Conservation (phyloP, 2,329 filamentous ascomycete species). For the Fusarium denticulatum region DNA sequence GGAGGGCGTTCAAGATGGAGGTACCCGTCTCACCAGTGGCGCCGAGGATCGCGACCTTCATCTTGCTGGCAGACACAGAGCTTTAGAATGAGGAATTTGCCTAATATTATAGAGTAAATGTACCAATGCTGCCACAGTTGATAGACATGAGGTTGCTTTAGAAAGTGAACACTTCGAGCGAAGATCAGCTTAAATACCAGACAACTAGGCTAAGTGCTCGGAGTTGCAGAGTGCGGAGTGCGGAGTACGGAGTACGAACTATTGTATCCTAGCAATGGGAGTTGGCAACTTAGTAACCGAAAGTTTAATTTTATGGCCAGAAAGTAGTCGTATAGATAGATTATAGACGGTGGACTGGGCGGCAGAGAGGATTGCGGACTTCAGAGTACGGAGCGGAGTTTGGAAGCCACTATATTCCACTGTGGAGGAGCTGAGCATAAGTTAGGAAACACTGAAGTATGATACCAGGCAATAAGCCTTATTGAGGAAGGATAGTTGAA, state of each 20-base stretch:
- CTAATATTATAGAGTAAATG: neutral
- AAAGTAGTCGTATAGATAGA: neutral
- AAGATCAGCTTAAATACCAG: neutral
- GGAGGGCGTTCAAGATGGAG: neutral
- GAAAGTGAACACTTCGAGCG: neutral
- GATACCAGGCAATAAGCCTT: neutral
- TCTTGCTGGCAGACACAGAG: neutral
- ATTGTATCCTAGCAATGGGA: neutral
- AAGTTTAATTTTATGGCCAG: neutral
- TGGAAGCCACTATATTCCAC: neutral
- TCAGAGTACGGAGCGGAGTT: neutral
- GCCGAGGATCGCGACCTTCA: neutral
- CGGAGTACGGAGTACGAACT: neutral
- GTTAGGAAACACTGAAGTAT: neutral
- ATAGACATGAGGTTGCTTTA: neutral
- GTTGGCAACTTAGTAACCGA: neutral
- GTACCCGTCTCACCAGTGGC: neutral
- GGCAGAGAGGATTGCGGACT: neutral
- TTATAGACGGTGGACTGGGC: neutral
- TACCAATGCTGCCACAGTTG: neutral
- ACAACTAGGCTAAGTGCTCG: neutral
- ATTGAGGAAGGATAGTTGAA: neutral
- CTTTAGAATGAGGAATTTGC: accelerated
- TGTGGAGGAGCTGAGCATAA: no score
- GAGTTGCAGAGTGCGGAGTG: neutral